Base-by-base conservation (phyloP, 345 rosid genomes). In the Eucalyptus coolabah region DNA sequence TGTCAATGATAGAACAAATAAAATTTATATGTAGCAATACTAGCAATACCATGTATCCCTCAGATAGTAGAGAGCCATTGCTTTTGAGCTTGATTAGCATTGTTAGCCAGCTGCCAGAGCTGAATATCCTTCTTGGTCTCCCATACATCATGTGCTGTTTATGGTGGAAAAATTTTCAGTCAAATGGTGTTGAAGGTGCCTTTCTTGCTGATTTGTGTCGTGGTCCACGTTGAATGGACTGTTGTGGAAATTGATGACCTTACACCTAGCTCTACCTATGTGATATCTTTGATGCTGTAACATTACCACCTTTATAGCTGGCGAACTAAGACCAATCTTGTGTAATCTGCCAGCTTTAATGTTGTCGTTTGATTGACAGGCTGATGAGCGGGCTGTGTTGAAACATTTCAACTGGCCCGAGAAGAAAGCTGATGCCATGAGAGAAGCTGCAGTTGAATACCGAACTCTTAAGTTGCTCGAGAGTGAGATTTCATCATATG, bases 341-440 rank as follows among this genome's bases (percentile, higher is more conserved):
- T 40, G 9, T 21, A 77, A 77, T 40, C 83, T 77, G 85, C 85
- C 85, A 77, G 44, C 85, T 86, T 56, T 56, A 85, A 54, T 32
- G 30, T 14, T 45, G 8, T 86, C 5, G 1, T 16, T 87, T 72
- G 87, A 45, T 17, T 65, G 49, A 89, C 92, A 96, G 99, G 98
- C 96, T 45, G 99, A 97, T 91, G 99, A 97, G 89, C 93, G 95
- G 89, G 98, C 98, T 80, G 99, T 97, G 87, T 90, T 96, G 89
- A 97, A 97, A 95, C 98, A 97, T 92, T 97, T 97, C 92, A 94
- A 95, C 89, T 97, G 99, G 99, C 99, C 99, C 16, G 99, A 97
- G 94, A 93, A 87, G 89, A 97, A 96, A 93, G 99, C 98, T 11
- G 99, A 97, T 94, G 95, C 98, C 80, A 86, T 97, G 90, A 92